Percentiles rank a stretch among this genome's conserved stretches.
Evolutionary conservation across 768 basidiomycete species (phyloP).

Genomic region (Tulasnella calospora): DNA sequence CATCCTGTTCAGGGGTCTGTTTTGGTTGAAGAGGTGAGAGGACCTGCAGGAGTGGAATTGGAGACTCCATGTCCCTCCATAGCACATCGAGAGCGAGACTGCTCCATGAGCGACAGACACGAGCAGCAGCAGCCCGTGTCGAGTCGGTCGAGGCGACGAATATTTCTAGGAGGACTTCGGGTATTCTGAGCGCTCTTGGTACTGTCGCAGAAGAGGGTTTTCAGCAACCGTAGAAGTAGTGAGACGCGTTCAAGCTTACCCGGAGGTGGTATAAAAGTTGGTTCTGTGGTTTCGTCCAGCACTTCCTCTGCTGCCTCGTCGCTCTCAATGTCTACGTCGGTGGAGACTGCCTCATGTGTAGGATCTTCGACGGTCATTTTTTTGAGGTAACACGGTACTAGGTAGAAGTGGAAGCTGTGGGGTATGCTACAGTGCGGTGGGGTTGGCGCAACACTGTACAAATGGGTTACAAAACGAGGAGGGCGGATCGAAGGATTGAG

Average conservation of each 20-base stretch:
- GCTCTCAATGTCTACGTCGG: not conserved
- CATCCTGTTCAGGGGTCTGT: not conserved
- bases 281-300: not conserved
- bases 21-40: not conserved
- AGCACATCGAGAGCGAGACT: not conserved
- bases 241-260: not conserved
- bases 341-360: not conserved
- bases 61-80: not conserved
- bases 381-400: not conserved
- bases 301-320: not conserved
- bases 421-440: not conserved
- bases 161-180: not conserved
- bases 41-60: not conserved
- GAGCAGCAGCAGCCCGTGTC: not conserved
- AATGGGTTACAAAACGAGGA: not conserved
- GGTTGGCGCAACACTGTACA: not conserved
- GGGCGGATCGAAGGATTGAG: not conserved
- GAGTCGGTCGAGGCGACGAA: not conserved
- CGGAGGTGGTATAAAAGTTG: not conserved
- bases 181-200: not conserved
- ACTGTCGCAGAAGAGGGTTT: not conserved
- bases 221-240: not conserved
- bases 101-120: not conserved
- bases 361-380: not conserved
- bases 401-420: not conserved